These are phyloP conservation scores for Fusarium agapanthi DNA, from an alignment of 2,329 filamentous ascomycete genomes.

Conservation along the genomic window DNA sequence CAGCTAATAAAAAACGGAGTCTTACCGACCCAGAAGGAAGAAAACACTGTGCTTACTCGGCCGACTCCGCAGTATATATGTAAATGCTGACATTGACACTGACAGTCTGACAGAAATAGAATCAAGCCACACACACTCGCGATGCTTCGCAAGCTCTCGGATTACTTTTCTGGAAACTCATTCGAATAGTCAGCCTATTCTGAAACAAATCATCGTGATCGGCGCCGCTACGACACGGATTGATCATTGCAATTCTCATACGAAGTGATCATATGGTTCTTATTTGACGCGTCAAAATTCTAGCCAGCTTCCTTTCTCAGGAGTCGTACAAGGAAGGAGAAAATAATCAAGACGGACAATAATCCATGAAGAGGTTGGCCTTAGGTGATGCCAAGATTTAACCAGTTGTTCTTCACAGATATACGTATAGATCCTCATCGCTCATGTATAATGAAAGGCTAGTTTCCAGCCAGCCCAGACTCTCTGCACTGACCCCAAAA, in stretches of 20 bases:
- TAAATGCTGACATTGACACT: conserved; percentile 14
- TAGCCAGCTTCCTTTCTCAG: conserved; percentile 17
- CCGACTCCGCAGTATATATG: conserved; percentile 25
- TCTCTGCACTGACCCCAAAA: neutral
- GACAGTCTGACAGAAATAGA: conserved; percentile 1
- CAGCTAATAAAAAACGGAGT: conserved; percentile 12
- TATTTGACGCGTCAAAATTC: conserved; percentile 13
- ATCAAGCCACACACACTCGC: conserved; percentile 3
- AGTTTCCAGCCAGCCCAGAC: neutral
- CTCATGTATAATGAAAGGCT: neutral
- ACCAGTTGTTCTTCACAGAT: neutral
- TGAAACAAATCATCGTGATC: conserved; percentile 8
- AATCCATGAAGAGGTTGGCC: neutral
- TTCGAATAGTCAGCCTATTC: neutral
- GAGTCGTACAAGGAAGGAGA: neutral
- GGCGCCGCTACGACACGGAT: neutral
- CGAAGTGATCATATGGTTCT: conserved; percentile 10
- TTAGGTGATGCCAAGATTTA: conserved; percentile 1
- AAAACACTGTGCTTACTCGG: conserved; percentile 35
- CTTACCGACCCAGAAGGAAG: conserved; percentile 8
- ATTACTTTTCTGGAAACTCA: neutral
- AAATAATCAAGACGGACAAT: neutral
- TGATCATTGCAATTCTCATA: neutral
- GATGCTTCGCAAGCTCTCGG: neutral
- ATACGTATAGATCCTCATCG: neutral